Percentiles rank a stretch among this genome's conserved stretches.
These are phyloP conservation scores for Penstemon eatonii DNA, from an alignment of 257 asterid species.

Conservation along the genomic window DNA sequence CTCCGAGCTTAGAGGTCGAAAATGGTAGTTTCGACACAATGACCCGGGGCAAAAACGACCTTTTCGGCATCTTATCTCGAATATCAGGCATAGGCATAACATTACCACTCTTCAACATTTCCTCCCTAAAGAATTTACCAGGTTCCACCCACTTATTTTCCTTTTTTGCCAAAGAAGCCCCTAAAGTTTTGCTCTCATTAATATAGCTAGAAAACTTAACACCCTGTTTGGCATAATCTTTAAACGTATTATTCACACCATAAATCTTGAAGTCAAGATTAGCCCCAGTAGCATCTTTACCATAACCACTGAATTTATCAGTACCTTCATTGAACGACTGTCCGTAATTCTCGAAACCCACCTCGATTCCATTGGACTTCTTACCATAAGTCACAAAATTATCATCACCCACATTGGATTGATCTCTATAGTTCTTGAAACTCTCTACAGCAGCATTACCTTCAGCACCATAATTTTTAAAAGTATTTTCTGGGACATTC, in stretches of 20 bases:
- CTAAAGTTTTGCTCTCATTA: constrained; percentile 36
- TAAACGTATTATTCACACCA: constrained; percentile 57
- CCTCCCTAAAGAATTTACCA: constrained; percentile 72
- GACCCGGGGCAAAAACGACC: constrained; percentile 80
- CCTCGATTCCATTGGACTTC: constrained; percentile 48
- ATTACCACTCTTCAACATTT: constrained; percentile 54
- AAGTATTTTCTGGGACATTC: constrained; percentile 52
- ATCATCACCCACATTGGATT: constrained; percentile 65
- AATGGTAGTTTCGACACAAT: constrained; percentile 62
- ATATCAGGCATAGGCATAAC: constrained; percentile 83
- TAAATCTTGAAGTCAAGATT: constrained; percentile 45
- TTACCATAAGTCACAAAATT: constrained; percentile 53
- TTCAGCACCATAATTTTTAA: constrained; percentile 51
- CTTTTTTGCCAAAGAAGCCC: constrained; percentile 33
- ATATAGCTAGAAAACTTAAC: constrained; percentile 45
- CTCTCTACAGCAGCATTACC: constrained; percentile 50
- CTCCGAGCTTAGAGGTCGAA: constrained; percentile 43
- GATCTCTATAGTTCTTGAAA: constrained; percentile 53
- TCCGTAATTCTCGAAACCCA: constrained; percentile 54
- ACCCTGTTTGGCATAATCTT: constrained; percentile 48
- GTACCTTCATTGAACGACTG: constrained; percentile 49
- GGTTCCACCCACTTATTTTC: constrained; percentile 56
- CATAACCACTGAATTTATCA: constrained; percentile 51
- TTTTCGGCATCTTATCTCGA: constrained; percentile 63
- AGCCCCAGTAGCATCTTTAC: constrained; percentile 31